A percentile compares a stretch with the other conserved stretches of the same genome.
phyloP scores from a whole-genome alignment of 1,284 basidiomycete genomes.

The Trichosporon sp. region DNA sequence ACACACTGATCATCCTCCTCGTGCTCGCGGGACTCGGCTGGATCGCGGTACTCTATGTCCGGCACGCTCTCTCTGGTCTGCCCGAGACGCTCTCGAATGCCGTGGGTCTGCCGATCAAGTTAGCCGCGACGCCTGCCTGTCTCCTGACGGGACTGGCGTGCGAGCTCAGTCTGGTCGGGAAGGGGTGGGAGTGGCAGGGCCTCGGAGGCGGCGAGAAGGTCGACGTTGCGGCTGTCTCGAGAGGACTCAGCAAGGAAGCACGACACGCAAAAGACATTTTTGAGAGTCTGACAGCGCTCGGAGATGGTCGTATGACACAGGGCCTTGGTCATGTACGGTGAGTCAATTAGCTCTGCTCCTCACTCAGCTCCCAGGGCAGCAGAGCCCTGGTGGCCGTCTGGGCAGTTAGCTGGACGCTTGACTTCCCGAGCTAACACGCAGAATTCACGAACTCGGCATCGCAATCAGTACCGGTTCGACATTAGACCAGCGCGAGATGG shows the following conservation, averaged over 20 bases:
- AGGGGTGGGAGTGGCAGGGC: slow-evolving; percentile 34
- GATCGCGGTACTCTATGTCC: slow-evolving; percentile 20
- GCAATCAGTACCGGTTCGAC: slow-evolving; percentile 44
- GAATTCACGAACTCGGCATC: slow-evolving; percentile 50
- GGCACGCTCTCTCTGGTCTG: slow-evolving; percentile 20
- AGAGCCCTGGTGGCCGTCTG: no score
- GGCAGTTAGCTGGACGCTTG: no score
- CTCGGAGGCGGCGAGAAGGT: slow-evolving; percentile 25
- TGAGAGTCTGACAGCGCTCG: slow-evolving; percentile 45
- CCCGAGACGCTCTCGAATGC: background rate
- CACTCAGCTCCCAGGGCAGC: background rate
- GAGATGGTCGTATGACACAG: slow-evolving; percentile 41
- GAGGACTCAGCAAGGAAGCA: slow-evolving; percentile 43
- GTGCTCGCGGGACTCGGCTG: slow-evolving; percentile 27
- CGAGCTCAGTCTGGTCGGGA: slow-evolving; percentile 31
- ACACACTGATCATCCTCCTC: slow-evolving; percentile 31
- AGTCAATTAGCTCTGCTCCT: slow-evolving; percentile 24
- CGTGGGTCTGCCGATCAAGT: slow-evolving; percentile 33
- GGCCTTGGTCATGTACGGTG: slow-evolving; percentile 48
- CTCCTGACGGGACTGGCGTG: slow-evolving; percentile 40
- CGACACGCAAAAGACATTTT: slow-evolving; percentile 49
- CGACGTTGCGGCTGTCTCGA: slow-evolving; percentile 43
- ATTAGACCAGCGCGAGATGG: slow-evolving; percentile 43
- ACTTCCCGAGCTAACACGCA: slow-evolving; percentile 27
- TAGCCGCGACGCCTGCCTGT: slow-evolving; percentile 46